Base-by-base conservation (phyloP, 345 rosid species). In the Carallia brachiata region DNA sequence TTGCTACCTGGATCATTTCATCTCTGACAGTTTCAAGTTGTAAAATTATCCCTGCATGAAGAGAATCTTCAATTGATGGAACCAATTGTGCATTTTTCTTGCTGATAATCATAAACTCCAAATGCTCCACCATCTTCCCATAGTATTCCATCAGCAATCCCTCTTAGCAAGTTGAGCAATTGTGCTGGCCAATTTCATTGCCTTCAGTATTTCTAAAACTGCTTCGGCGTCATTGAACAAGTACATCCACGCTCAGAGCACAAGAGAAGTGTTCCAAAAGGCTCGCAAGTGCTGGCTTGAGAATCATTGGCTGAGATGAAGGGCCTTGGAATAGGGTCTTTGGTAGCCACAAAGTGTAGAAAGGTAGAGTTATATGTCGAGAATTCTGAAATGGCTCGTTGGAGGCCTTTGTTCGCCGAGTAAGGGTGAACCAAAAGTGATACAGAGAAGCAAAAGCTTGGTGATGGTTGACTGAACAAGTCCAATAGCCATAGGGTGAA, bases 361-460 rank as follows among this genome's bases (percentile, higher is more conserved):
- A 88, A 90, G 73, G 84, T 78, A 48, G 92, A 77, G 36, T 70
- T 82, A 82, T 86, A 75, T 27, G 36, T 55, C 3, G 84, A 72
- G 18, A 78, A 40, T 4, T 67, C 75, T 0, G 75, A 80, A 40
- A 83, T 61, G 58, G 79, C 81, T 39, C 40, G 28, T 69, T 82
- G 88, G 18, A 88, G 67, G 62, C 50, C 65, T 4, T 6, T 30
- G 65, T 23, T 89, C 79, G 7, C 88, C 90, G 1, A 87, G 4
- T 3, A 89, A 77, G 0, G 96, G 91, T 0, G 87, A 80, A 16
- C 97, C 95, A 61, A 86, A 92, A 1, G 96, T 90, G 74, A 92
- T 74, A 82, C 96, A 92, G 37, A 90, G 59, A 3, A 55, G 80
- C 0, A 84, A 90, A 10, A 40, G 84, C 66, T 59, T 76, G 18